Evolutionary conservation across 371 early-diverging fungal genomes (phyloP).

Genomic region (Zancudomyces culisetae): DNA sequence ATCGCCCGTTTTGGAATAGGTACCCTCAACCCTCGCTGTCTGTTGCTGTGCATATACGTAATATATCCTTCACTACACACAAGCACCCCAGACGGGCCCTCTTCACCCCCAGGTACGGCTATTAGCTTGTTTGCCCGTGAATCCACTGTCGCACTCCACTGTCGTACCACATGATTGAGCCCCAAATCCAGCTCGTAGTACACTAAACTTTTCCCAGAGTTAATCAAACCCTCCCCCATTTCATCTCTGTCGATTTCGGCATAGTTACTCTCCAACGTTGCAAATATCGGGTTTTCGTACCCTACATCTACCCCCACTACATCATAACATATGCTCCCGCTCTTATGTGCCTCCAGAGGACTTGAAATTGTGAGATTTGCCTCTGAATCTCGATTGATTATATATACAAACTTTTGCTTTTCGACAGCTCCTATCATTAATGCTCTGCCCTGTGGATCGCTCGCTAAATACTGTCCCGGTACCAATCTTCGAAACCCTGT

Average conservation of each 20-base stretch:
- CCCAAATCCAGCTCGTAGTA: conserved; percentile 96
- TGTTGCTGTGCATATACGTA: conserved; percentile 63
- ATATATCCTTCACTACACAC: conserved; percentile 83
- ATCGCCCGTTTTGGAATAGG: conserved; percentile 76
- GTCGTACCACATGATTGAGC: conserved; percentile 89
- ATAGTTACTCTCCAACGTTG: conserved; percentile 75
- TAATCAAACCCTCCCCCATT: conserved; percentile 42
- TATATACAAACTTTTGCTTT: conserved; percentile 87
- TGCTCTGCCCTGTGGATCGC: conserved; percentile 92
- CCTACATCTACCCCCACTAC: conserved; percentile 88
- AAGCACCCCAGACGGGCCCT: conserved; percentile 93
- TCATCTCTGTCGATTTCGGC: conserved; percentile 66
- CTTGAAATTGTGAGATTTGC: conserved; percentile 68
- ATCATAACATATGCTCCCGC: conserved; percentile 51
- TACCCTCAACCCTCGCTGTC: conserved; percentile 36
- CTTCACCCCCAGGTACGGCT: conserved; percentile 72
- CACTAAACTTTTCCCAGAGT: conserved; percentile 64
- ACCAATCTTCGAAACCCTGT: conserved; percentile 77
- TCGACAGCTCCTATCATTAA: conserved; percentile 90
- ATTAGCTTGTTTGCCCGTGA: conserved; percentile 59
- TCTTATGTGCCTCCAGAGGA: conserved; percentile 84
- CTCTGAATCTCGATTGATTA: conserved; percentile 79
- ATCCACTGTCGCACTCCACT: conserved; percentile 76
- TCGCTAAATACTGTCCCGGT: conserved; percentile 87
- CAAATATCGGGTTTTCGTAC: conserved; percentile 95